Evolutionary conservation across 768 basidiomycete genomes (phyloP).

Genomic region (Mycena floridula): DNA sequence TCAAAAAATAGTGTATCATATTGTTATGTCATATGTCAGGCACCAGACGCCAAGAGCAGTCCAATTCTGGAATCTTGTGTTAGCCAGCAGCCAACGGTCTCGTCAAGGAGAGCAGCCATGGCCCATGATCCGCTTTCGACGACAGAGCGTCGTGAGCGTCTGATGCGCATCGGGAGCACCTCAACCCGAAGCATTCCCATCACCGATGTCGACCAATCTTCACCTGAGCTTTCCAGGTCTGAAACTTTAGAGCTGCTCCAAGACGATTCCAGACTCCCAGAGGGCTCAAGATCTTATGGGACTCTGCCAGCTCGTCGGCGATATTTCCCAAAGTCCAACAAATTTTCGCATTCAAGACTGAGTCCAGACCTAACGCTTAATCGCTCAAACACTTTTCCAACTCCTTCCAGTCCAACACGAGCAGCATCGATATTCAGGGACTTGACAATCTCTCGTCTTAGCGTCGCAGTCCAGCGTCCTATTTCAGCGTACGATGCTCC

Average conservation of each 20-base stretch:
- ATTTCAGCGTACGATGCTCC: constrained; percentile 71
- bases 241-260: too few species aligned
- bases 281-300: constrained; percentile 42
- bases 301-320: constrained; percentile 33
- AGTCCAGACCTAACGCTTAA: constrained; percentile 32
- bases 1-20: too few species aligned
- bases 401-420: constrained; percentile 26
- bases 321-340: constrained; percentile 18
- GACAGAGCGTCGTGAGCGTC: constrained; percentile 53
- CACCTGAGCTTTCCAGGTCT: constrained; percentile 1
- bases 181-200: constrained; percentile 12
- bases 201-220: constrained; percentile 3
- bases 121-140: constrained; percentile 45
- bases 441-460: constrained; percentile 34
- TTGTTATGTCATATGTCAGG: too few species aligned
- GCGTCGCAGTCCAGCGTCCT: constrained; percentile 56
- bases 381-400: constrained; percentile 30
- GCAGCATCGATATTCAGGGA: constrained; percentile 34
- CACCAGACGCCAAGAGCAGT: too few species aligned
- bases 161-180: constrained; percentile 47
- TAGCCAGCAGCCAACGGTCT: too few species aligned
- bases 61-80: too few species aligned
- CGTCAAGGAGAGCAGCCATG: too few species aligned
- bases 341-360: constrained; percentile 28
- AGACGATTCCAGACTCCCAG: constrained; percentile 4